These are phyloP conservation scores for Geosmithia morbida DNA, from an alignment of 2,329 filamentous ascomycete species.

Conservation along the genomic window DNA sequence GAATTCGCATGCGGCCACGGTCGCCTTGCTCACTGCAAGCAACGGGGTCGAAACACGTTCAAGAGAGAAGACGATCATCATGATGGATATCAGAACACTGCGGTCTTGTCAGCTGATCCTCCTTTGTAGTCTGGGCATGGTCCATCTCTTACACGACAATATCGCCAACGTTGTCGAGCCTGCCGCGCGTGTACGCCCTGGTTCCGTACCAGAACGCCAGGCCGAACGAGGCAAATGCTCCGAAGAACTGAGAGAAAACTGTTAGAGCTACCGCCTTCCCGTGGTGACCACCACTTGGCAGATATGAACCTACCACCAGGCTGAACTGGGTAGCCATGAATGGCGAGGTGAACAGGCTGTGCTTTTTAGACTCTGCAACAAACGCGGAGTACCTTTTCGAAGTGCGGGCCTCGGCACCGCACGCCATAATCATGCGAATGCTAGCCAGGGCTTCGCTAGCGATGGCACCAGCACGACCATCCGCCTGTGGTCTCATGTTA, in stretches of 20 bases:
- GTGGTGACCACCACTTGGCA: background rate
- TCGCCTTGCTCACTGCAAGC: conserved; percentile 42
- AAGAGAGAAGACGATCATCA: conserved; percentile 41
- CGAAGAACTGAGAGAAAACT: conserved; percentile 28
- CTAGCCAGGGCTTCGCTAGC: conserved; percentile 46
- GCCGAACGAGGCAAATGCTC: conserved; percentile 35
- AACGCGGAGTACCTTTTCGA: conserved; percentile 36
- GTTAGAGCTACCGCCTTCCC: conserved; percentile 4
- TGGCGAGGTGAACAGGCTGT: conserved; percentile 33
- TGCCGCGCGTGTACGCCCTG: conserved; percentile 29
- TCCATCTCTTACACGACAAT: conserved; percentile 33
- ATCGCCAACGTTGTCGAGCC: conserved; percentile 32
- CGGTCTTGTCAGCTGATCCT: conserved; percentile 1
- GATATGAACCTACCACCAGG: conserved; percentile 20
- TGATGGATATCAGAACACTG: conserved; percentile 39
- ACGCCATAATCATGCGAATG: conserved; percentile 48
- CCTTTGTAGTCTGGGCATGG: background rate
- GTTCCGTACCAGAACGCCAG: conserved; percentile 51
- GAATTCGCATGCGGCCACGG: conserved; percentile 42
- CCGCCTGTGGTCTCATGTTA: conserved; percentile 15
- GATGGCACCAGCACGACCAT: conserved; percentile 41
- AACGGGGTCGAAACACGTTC: conserved; percentile 42
- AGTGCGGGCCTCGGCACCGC: conserved; percentile 43
- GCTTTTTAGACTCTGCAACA: conserved; percentile 36
- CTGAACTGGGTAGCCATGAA: conserved; percentile 37